Base-by-base conservation (phyloP, 768 basidiomycete genomes). In the Mycena indigotica region DNA sequence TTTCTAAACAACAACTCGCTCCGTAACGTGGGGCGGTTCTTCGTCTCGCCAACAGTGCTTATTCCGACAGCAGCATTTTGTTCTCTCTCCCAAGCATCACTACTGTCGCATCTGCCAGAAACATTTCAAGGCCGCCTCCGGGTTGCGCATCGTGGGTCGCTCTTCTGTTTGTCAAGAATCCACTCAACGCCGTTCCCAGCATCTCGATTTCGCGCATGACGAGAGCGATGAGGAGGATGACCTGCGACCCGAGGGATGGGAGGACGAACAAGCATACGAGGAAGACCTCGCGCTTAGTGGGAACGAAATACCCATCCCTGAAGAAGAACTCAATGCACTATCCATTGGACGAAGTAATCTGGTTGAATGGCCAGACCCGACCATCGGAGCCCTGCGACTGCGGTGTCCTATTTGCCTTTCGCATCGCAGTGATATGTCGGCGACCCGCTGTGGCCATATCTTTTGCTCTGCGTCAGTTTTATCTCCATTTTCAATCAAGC, bases 1-100 rank as follows among this genome's bases (percentile, higher is more conserved):
- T 75, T 72, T 38, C 62, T 72, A 17, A 75, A 72, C 53, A 66
- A 66, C 51, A 72, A 72, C 44, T 63, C 70, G 2, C 62, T 71
- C 15, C 58, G 73, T 21, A 67, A 65, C 30, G 73, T 75, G 56
- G 6, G 62, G 57, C 1, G 64, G 60, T 2, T 19, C 39, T 44
- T 21, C n/a, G 16, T 29, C 16, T 26, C 13, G 5, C 6, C 50
- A n/a, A 39, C 35, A 26, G 4, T 23, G 23, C 29, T 23, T 13
- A 44, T 19, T 4, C 23, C 53, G 16, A 55, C 26, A 8, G 15
- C 21, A 75, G 73, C 72, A 75, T 50, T 71, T 55, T 38, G 64
- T 67, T 8, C 52, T 62, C 24, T 75, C 73, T 3, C 45, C 48
- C 12, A 58, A 65, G 13, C 73, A 75, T 41, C 55, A 72, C 58